These are phyloP conservation scores for Cyberlindnera veronae DNA, from an alignment of 805 yeast species.

Conservation along the genomic window DNA sequence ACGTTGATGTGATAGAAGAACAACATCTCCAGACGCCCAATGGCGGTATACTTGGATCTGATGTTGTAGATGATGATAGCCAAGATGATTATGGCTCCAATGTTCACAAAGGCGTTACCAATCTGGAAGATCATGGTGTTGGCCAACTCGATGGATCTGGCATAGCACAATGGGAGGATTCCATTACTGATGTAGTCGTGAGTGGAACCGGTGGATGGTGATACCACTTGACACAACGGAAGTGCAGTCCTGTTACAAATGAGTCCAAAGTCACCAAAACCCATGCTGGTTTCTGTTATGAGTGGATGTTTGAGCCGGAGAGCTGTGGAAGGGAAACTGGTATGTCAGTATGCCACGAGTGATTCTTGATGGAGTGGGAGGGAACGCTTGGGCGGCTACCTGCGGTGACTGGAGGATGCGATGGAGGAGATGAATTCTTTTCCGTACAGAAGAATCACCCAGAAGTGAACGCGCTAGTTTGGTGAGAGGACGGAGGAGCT, in stretches of 20 bases:
- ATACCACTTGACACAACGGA: constrained; percentile 77
- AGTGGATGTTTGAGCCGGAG: background rate
- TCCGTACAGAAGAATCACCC: too few species aligned
- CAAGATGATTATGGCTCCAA: constrained; percentile 63
- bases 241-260: constrained; percentile 68
- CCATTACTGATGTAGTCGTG: constrained; percentile 46
- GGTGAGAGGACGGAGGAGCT: background rate
- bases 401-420: too few species aligned
- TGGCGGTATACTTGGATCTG: constrained; percentile 86
- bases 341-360: too few species aligned
- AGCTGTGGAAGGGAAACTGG: too few species aligned
- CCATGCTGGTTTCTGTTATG: constrained; percentile 45
- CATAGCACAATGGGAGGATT: constrained; percentile 72
- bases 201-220: constrained; percentile 38
- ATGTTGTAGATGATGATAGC: constrained; percentile 73
- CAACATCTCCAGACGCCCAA: constrained; percentile 85
- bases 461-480: too few species aligned
- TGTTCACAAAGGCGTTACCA: constrained; percentile 83
- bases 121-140: constrained; percentile 88
- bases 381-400: too few species aligned
- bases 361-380: too few species aligned
- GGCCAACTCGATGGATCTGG: constrained; percentile 82
- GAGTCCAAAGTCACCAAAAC: constrained; percentile 57
- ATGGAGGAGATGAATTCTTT: too few species aligned
- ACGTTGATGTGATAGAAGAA: constrained; percentile 62